Conservation (phyloP, 1,284 basidiomycete species). For the Ustilago cynodontis region DNA sequence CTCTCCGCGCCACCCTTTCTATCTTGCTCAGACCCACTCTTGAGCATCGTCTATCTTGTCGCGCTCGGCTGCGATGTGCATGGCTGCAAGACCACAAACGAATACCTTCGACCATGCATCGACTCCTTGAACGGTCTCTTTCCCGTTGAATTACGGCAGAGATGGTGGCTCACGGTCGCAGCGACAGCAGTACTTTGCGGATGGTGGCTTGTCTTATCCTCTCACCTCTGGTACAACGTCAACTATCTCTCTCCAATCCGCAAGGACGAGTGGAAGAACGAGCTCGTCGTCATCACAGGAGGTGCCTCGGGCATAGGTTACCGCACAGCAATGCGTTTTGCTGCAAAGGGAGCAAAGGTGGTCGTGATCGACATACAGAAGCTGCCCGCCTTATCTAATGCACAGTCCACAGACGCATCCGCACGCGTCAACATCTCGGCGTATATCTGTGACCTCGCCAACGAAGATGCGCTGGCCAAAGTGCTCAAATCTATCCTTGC, state of each 20-base stretch:
- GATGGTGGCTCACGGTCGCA: not conserved
- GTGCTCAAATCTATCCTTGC: slow-evolving; percentile 34
- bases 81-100: slow-evolving; percentile 11
- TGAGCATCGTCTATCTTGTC: slow-evolving; percentile 20
- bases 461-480: slow-evolving; percentile 41
- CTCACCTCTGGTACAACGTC: slow-evolving; percentile 42
- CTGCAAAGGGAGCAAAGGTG: slow-evolving; percentile 82
- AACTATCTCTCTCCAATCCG: slow-evolving; percentile 23
- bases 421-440: slow-evolving; percentile 40
- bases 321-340: slow-evolving; percentile 83
- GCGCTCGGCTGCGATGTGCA: slow-evolving; percentile 15
- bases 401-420: not conserved
- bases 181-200: slow-evolving; percentile 20
- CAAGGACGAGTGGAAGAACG: slow-evolving; percentile 28
- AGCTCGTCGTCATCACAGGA: slow-evolving; percentile 62
- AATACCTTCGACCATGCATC: slow-evolving; percentile 9
- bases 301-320: slow-evolving; percentile 90
- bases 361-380: slow-evolving; percentile 79
- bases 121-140: not conserved
- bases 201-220: slow-evolving; percentile 26
- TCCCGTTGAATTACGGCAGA: not conserved
- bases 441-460: slow-evolving; percentile 58
- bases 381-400: not conserved
- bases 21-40: slow-evolving; percentile 31
- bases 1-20: not conserved